Evolutionary conservation across 2,329 filamentous ascomycete genomes (phyloP).

Genomic region (Verticillium isaacii): DNA sequence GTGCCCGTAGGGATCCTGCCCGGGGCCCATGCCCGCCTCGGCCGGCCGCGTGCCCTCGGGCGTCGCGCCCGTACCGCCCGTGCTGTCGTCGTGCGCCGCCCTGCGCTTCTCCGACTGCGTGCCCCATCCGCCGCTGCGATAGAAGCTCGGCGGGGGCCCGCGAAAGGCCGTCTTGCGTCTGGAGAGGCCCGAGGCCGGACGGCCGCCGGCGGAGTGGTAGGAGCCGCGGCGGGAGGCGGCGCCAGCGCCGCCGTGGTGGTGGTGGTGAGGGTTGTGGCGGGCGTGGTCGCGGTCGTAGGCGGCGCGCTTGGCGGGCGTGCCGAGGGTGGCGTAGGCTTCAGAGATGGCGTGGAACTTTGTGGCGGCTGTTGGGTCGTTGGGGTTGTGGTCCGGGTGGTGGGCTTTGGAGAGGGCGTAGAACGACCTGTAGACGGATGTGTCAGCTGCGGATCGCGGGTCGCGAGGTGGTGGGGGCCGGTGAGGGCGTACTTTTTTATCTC

Average conservation of each 20-base stretch:
- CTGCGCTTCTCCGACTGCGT: slow-evolving; percentile 53
- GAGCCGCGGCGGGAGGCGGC: slow-evolving; percentile 32
- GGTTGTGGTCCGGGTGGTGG: slow-evolving; percentile 92
- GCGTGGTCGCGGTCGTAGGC: slow-evolving; percentile 73
- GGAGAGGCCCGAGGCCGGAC: slow-evolving; percentile 77
- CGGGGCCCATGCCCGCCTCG: slow-evolving; percentile 52
- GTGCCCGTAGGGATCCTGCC: slow-evolving; percentile 42
- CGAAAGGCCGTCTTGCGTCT: slow-evolving; percentile 70
- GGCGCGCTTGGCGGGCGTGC: slow-evolving; percentile 66
- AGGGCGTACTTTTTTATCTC: slow-evolving; percentile 76
- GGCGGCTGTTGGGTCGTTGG: slow-evolving; percentile 64
- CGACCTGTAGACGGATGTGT: slow-evolving; percentile 36
- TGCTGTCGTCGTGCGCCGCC: slow-evolving; percentile 43
- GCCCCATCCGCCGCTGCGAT: slow-evolving; percentile 75
- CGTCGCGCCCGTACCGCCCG: slow-evolving; percentile 16
- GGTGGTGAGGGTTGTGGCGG: slow-evolving; percentile 26
- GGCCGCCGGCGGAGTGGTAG: slow-evolving; percentile 63
- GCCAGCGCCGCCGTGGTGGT: slow-evolving; percentile 21
- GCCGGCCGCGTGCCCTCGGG: slow-evolving; percentile 9
- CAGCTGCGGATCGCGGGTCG: neutral
- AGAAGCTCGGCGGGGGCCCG: slow-evolving; percentile 88
- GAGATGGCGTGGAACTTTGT: slow-evolving; percentile 77
- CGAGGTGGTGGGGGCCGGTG: neutral
- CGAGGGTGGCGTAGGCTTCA: slow-evolving; percentile 77
- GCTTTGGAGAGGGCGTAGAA: slow-evolving; percentile 91